Conservation (phyloP, 2,329 filamentous ascomycete genomes). For the Phaeosphaeria sp. region DNA sequence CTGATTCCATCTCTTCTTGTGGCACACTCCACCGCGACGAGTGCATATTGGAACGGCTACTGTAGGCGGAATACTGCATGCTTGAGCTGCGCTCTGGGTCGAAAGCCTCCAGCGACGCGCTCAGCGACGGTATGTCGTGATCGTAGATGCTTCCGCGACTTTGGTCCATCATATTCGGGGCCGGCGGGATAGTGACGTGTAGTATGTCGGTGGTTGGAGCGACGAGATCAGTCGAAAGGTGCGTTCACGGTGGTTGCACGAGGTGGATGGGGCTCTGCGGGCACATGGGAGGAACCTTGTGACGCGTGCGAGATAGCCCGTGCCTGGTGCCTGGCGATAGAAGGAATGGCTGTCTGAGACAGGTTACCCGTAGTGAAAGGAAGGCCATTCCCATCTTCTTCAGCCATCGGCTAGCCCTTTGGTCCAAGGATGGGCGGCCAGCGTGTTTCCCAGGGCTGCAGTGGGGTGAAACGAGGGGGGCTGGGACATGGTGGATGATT, state of each 20-base stretch:
- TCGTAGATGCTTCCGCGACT: constrained; percentile 45
- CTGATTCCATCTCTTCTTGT: constrained; percentile 50
- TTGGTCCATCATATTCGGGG: constrained; percentile 34
- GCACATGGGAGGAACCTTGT: constrained; percentile 45
- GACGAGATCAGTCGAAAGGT: constrained; percentile 21
- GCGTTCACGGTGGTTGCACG: constrained; percentile 33
- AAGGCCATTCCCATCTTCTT: constrained; percentile 7
- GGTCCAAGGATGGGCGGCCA: constrained; percentile 22
- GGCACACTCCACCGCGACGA: constrained; percentile 52
- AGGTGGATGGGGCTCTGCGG: constrained; percentile 28
- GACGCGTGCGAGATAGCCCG: constrained; percentile 31
- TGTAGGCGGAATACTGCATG: constrained; percentile 39
- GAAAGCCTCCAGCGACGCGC: constrained; percentile 48
- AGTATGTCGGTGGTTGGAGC: constrained; percentile 12
- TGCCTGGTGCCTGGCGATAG: constrained; percentile 36
- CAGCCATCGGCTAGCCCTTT: constrained; percentile 20
- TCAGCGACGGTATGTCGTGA: constrained; percentile 48
- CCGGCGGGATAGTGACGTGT: constrained; percentile 7
- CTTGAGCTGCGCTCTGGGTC: constrained; percentile 45
- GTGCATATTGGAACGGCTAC: constrained; percentile 69
- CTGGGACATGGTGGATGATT: constrained; percentile 33
- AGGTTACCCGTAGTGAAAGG: constrained; percentile 14
- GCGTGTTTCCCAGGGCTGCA: constrained; percentile 31
- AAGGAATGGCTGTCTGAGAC: constrained; percentile 10
- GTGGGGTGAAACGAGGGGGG: constrained; percentile 42